These are phyloP conservation scores for Suillus tomentosus DNA, from an alignment of 768 basidiomycete genomes.

Conservation along the genomic window DNA sequence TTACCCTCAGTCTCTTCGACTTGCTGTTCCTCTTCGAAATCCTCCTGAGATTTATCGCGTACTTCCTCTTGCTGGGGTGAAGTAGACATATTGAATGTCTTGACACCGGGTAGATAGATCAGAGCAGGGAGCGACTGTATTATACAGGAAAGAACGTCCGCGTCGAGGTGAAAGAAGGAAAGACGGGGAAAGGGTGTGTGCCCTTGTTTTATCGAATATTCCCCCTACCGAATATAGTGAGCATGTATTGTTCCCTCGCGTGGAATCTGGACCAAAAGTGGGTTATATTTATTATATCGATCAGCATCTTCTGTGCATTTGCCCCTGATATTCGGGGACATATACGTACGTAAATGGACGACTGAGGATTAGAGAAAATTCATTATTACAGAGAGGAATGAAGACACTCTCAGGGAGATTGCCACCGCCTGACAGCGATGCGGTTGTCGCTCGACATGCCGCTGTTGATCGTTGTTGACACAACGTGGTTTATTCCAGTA, in stretches of 20 bases:
- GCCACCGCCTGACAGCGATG: constrained; percentile 20
- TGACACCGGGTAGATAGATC: constrained; percentile 18
- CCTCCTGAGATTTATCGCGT: constrained; percentile 60
- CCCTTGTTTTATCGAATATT: constrained; percentile 77
- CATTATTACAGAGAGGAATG: constrained; percentile 34
- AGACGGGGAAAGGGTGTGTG: constrained; percentile 64
- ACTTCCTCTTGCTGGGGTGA: constrained; percentile 58
- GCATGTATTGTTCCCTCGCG: constrained; percentile 64
- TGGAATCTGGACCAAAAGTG: constrained; percentile 57
- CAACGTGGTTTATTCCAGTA: constrained; percentile 12
- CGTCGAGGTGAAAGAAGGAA: constrained; percentile 47
- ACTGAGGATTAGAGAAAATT: constrained; percentile 35
- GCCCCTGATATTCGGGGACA: constrained; percentile 59
- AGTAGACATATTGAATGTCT: constrained; percentile 54
- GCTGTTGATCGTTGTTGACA: constrained; percentile 15
- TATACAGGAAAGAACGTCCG: constrained; percentile 29
- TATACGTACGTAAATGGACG: constrained; percentile 59
- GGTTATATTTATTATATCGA: constrained; percentile 62
- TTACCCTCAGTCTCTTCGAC: constrained; percentile 34
- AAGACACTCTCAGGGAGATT: constrained; percentile 27
- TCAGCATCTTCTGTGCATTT: constrained; percentile 49
- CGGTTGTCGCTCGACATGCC: constrained; percentile 15
- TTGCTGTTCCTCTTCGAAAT: constrained; percentile 50
- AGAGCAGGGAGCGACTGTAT: constrained; percentile 21
- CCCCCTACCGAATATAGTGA: constrained; percentile 72